Evolutionary conservation across 805 yeast genomes (phyloP).

Genomic region (Cyberlindnera petersonii): DNA sequence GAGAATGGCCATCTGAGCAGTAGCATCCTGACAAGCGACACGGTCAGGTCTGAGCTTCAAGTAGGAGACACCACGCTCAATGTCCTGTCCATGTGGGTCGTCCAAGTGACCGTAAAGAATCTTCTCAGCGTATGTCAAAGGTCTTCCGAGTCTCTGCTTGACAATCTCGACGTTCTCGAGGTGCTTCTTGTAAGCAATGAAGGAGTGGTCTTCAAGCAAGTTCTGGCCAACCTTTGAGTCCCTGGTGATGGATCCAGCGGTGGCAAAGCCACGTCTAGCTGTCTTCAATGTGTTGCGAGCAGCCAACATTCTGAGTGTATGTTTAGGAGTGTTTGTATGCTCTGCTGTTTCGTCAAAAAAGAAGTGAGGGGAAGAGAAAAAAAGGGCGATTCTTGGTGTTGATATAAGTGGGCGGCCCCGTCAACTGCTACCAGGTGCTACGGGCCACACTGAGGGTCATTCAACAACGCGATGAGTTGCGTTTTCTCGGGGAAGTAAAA

Average conservation of each 20-base stretch:
- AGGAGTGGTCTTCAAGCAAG: slow-evolving; percentile 76
- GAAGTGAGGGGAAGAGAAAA: not conserved
- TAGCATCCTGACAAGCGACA: slow-evolving; percentile 99
- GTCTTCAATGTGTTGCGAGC: slow-evolving; percentile 19
- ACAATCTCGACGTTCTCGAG: slow-evolving; percentile 85
- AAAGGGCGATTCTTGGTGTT: slow-evolving; percentile 3
- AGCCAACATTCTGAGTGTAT: slow-evolving; percentile 16
- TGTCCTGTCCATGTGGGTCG: slow-evolving; percentile 83
- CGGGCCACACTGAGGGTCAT: slow-evolving; percentile 17
- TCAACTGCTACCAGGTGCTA: slow-evolving; percentile 3
- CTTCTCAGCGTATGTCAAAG: slow-evolving; percentile 94
- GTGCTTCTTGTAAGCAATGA: slow-evolving; percentile 88
- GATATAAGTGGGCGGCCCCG: slow-evolving; percentile 9
- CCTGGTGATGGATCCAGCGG: slow-evolving; percentile 40
- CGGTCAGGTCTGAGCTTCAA: slow-evolving; percentile 94
- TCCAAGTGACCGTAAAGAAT: slow-evolving; percentile 92
- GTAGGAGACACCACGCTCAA: slow-evolving; percentile 83
- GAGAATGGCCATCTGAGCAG: slow-evolving; percentile 96
- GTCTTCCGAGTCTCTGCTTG: slow-evolving; percentile 75
- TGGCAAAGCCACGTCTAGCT: slow-evolving; percentile 37
- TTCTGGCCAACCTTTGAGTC: slow-evolving; percentile 80
- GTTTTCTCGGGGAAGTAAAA: slow-evolving; percentile 6
- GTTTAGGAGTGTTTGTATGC: not conserved
- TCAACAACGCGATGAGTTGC: slow-evolving; percentile 15
- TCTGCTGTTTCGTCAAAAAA: too few species aligned